Evolutionary conservation across 2,329 filamentous ascomycete genomes (phyloP).

Genomic region (Aurifilum marmelostoma): DNA sequence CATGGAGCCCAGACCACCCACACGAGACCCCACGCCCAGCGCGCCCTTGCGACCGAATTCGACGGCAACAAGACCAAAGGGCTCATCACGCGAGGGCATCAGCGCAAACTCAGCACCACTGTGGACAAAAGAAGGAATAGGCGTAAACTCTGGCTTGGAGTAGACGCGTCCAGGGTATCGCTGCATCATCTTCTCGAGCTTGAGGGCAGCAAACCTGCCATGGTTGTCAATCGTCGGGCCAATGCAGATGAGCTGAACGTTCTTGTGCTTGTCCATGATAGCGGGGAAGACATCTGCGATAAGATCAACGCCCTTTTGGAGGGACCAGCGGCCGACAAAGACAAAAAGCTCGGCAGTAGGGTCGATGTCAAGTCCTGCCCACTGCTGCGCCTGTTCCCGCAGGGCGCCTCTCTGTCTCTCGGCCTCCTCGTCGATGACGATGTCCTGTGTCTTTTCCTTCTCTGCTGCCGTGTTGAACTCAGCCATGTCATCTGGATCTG

Average conservation of each 20-base stretch:
- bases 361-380: constrained; percentile 65
- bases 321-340: constrained; percentile 70
- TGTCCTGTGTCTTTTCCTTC: constrained; percentile 44
- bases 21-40: constrained; percentile 65
- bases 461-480: constrained; percentile 53
- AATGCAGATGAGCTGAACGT: constrained; percentile 63
- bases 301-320: constrained; percentile 70
- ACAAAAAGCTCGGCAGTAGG: constrained; percentile 67
- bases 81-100: constrained; percentile 70
- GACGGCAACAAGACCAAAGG: constrained; percentile 69
- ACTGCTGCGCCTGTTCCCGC: constrained; percentile 66
- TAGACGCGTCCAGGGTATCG: constrained; percentile 67
- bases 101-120: constrained; percentile 69
- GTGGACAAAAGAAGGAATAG: constrained; percentile 67
- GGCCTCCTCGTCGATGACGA: constrained; percentile 11
- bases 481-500: constrained; percentile 64
- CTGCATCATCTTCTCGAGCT: constrained; percentile 65
- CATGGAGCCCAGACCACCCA: constrained; percentile 71
- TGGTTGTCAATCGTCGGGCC: constrained; percentile 69
- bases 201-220: constrained; percentile 67
- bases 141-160: constrained; percentile 70
- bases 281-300: constrained; percentile 68
- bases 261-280: constrained; percentile 59
- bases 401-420: constrained; percentile 47
- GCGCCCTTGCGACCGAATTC: constrained; percentile 70